These are phyloP conservation scores for Saccharum officinarum DNA, from an alignment of 176 grass and related monocot species.

Conservation along the genomic window DNA sequence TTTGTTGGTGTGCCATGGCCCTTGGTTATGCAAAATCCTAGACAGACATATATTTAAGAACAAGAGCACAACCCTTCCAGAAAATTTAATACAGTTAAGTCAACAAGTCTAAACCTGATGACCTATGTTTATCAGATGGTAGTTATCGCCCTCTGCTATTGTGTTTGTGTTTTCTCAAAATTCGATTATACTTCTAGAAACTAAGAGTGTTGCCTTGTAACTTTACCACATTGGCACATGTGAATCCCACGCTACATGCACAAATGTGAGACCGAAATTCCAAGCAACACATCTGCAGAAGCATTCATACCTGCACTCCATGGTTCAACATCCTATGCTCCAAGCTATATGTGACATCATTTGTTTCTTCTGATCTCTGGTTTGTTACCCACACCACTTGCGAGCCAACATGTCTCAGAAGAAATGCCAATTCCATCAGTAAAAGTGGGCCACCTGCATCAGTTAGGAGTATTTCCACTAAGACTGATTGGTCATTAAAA, in stretches of 20 bases:
- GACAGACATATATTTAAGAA: not conserved
- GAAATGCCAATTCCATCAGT: conserved; percentile 90
- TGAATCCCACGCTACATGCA: not conserved
- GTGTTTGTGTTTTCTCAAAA: not conserved
- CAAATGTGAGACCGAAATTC: not conserved
- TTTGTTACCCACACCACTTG: conserved; percentile 93
- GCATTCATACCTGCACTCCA: conserved; percentile 69
- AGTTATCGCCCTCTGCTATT: not conserved
- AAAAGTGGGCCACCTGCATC: conserved; percentile 87
- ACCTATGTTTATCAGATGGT: not conserved
- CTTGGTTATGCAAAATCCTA: conserved; percentile 3
- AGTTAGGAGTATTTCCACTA: not conserved
- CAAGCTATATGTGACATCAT: conserved; percentile 72
- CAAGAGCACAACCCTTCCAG: not conserved
- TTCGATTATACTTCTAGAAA: not conserved
- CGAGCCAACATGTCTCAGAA: conserved; percentile 63
- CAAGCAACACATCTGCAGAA: not conserved
- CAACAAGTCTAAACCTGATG: not conserved
- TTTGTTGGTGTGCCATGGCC: not conserved
- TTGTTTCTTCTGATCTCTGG: conserved; percentile 71
- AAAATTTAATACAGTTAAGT: not conserved
- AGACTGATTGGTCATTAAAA: not conserved
- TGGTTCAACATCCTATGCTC: conserved; percentile 89
- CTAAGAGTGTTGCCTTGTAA: not conserved
- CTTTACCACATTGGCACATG: not conserved